These are phyloP conservation scores for Gloeostereum incarnatum DNA, from an alignment of 768 basidiomycete species.

Conservation along the genomic window DNA sequence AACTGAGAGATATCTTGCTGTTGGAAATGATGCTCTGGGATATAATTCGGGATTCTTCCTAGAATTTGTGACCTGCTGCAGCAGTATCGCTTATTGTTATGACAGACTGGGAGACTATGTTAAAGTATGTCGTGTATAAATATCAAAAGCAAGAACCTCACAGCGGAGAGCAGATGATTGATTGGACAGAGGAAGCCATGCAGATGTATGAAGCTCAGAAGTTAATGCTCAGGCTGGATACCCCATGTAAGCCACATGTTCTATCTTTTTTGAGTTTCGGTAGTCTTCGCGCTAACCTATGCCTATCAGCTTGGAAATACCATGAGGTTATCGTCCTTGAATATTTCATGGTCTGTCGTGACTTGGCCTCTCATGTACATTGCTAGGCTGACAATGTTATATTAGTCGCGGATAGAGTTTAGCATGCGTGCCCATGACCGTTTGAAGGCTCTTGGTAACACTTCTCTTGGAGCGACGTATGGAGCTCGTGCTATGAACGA, in stretches of 20 bases:
- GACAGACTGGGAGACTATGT: not conserved
- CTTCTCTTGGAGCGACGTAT: not conserved
- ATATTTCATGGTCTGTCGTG: too few relatives aligned
- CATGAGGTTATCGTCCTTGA: too few relatives aligned
- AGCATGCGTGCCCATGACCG: not conserved
- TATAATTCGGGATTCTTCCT: not conserved
- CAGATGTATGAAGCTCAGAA: not conserved
- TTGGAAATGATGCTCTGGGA: not conserved
- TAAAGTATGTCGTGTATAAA: not conserved
- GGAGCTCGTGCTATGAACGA: not conserved
- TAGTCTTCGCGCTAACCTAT: not conserved
- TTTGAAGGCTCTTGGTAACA: constrained; percentile 1
- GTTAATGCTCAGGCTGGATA: not conserved
- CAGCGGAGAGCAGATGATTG: constrained; percentile 1
- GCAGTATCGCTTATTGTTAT: not conserved
- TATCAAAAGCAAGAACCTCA: too few relatives aligned
- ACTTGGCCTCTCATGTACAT: too few relatives aligned
- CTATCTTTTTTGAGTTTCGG: too few relatives aligned
- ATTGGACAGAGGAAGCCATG: not conserved
- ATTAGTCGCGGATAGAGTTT: not conserved
- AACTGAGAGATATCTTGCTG: not conserved
- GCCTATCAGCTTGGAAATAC: not conserved
- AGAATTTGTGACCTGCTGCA: not conserved
- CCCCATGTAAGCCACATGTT: too few relatives aligned
- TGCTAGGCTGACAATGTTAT: too few relatives aligned